Conservation (phyloP, 495 filamentous ascomycete genomes). For the Penicillium soppii region DNA sequence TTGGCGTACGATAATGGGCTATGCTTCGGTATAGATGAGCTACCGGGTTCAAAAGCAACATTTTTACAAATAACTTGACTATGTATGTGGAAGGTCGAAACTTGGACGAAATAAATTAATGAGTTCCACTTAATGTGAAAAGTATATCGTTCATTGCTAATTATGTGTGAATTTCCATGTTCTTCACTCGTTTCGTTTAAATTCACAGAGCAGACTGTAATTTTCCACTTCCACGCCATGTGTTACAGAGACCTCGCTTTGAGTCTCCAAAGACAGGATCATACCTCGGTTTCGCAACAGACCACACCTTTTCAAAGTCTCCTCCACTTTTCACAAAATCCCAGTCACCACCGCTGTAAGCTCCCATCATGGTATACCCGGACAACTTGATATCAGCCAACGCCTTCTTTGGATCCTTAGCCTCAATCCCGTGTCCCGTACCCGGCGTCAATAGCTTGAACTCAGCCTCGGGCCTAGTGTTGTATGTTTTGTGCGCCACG, state of each 20-base stretch:
- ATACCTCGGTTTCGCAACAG: constrained; percentile 22
- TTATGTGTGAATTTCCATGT: too few relatives aligned
- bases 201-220: not conserved
- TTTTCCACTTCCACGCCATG: not conserved
- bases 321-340: constrained; percentile 14
- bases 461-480: constrained; percentile 16
- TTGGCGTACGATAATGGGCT: too few relatives aligned
- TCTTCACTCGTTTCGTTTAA: too few relatives aligned
- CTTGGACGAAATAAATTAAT: too few relatives aligned
- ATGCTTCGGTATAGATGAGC: too few relatives aligned
- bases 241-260: not conserved
- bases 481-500: constrained; percentile 33
- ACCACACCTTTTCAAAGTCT: constrained; percentile 13
- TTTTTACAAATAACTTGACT: too few relatives aligned
- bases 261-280: constrained; percentile 33
- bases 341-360: constrained; percentile 12
- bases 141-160: too few relatives aligned
- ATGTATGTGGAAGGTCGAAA: too few relatives aligned
- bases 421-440: constrained; percentile 15
- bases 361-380: constrained; percentile 20
- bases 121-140: too few relatives aligned
- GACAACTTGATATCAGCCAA: constrained; percentile 6
- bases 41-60: too few relatives aligned
- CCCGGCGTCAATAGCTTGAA: constrained; percentile 28
- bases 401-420: constrained; percentile 10